Evolutionary conservation across 805 yeast genomes (phyloP), one percentile per base, ranked within the genome.

Genomic region (Hanseniaspora taiwanica): DNA sequence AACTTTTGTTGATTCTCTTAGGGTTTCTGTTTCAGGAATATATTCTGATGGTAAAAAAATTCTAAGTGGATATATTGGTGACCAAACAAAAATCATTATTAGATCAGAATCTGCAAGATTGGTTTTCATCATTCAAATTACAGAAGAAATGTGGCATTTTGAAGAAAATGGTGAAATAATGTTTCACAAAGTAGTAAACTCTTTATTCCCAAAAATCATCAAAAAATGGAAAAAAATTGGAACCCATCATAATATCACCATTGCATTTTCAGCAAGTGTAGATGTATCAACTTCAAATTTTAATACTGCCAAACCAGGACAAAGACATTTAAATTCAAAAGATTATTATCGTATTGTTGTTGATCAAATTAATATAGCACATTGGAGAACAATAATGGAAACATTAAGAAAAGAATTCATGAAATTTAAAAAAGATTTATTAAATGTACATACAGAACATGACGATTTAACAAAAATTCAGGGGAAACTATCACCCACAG

Each of bases 81-180:
- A 66, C 16, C 65, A 74, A 21, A 87, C 98, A 3, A 80, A 78
- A 48, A 63, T 91, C 21, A 83, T 86, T 0, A 89, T 82, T 56
- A 69, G 99, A 36, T 85, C 96, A 1, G 96, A 89, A 51, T 79
- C 94, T 32, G 93, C 96, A 2, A 74, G 81, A 42, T 63, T 89
- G 42, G 72, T 84, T 13, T 81, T 87, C 38, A 66, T 91, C 46
- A 76, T 91, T 38, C 98, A 91, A 55, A 75, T 87, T 45, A 82
- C 96, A 1, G 72, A 81, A 31, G 99, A 91, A 53, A 91, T 91
- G 96, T 91, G 96, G 93, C 85, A 86, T 56, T 91, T 91, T 58
- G 97, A 91, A 59, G 96, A 87, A 53, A 81, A 81, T 48, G 98
- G 98, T 2, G 96, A 89, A 53, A 81, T 87, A 40, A 74, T 85